Base-by-base conservation (phyloP, 2,329 filamentous ascomycete genomes). In the Microsporum canis region DNA sequence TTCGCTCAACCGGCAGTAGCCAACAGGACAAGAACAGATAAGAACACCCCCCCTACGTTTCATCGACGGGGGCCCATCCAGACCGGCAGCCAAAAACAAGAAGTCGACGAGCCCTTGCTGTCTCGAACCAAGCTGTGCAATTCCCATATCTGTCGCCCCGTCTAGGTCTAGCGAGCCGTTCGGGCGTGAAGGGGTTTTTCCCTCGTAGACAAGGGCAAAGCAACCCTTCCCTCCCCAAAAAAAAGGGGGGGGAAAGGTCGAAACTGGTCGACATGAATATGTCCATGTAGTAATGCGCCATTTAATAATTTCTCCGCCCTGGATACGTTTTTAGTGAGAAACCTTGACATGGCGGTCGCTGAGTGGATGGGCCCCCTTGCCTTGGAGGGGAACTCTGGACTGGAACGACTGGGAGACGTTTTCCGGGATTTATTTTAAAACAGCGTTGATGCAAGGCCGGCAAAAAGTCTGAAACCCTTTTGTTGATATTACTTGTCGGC, bases 291-390 rank as follows among this genome's bases (percentile, higher is more conserved):
- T 23, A 23, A 23, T 47, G 43, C 43, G 43, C 43, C 17, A 47
- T 47, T 47, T 47, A 23, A 47, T 23, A 23, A 23, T 23, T 23
- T 23, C 17, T 23, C 17, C 17, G 17, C 17, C 17, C 17, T 23
- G 17, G 17, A 23, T 23, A 23, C 17, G 17, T 23, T 23, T 23
- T 23, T 23, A 23, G 17, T 23, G 17, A 23, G 17, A 23, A 23
- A 23, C 17, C 29, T 53, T 53, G 49, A 53, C 51, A 55, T 55
- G 51, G 51, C 51, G 51, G 31, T 36, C 51, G 51, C 29, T 55
- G 51, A 55, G 31, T 55, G 51, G 51, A 55, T 17, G 51, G 43
- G 43, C 8, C 43, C 43, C 43, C 43, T 43, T 43, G 39, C 39
- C 12, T 23, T 23, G 17, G 17, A 23, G 17, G 17, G 17, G 17